Evolutionary conservation across 768 basidiomycete genomes (phyloP).

Genomic region (Coprinopsis cinerea): DNA sequence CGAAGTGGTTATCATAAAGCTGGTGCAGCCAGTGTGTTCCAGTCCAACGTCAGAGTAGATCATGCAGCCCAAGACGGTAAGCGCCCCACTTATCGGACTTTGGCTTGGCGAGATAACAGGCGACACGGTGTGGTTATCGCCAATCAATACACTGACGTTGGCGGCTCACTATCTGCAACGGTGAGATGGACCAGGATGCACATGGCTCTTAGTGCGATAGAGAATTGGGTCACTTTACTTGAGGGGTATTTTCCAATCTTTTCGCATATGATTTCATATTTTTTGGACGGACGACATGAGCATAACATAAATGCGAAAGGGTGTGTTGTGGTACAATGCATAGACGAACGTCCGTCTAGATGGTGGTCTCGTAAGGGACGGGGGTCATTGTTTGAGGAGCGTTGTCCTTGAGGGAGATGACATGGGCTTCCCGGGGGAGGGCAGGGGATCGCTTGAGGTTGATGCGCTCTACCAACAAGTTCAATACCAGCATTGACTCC

Average conservation of each 20-base stretch:
- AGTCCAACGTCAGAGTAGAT: no score
- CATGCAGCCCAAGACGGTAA: no score
- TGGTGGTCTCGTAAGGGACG: conserved; percentile 93
- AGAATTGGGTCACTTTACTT: no score
- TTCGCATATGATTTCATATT: conserved; percentile 17
- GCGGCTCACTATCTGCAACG: no score
- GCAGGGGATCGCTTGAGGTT: conserved; percentile 81
- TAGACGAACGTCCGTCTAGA: conserved; percentile 48
- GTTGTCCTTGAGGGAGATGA: conserved; percentile 69
- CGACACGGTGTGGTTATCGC: not conserved
- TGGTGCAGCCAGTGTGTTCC: no score
- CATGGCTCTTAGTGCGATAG: no score
- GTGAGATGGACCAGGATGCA: no score
- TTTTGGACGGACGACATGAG: conserved; percentile 15
- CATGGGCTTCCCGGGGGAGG: conserved; percentile 74
- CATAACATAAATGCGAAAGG: conserved; percentile 14
- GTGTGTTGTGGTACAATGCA: conserved; percentile 18
- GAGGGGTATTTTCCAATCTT: conserved; percentile 3
- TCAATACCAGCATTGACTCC: not conserved
- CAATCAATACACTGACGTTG: no score
- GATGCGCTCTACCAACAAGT: conserved; percentile 54
- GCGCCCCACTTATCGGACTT: not conserved
- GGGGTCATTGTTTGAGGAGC: conserved; percentile 90
- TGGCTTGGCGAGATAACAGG: not conserved
- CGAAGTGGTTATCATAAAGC: no score